Conservation (phyloP, 2,329 filamentous ascomycete species). For the Pseudogymnoascus sp. region DNA sequence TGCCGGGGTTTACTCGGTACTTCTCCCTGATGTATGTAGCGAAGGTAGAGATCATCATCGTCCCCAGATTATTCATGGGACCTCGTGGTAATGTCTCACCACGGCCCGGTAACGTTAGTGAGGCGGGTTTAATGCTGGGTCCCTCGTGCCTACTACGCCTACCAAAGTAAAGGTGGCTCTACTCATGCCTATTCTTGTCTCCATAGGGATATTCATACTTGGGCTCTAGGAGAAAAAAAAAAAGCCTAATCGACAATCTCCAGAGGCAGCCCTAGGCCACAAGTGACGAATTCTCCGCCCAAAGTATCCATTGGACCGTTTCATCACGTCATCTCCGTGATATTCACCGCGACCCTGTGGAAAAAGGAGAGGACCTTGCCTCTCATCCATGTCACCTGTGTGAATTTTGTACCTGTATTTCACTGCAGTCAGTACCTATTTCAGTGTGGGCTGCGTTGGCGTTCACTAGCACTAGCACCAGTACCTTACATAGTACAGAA, state of each 20-base stretch:
- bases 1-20: background rate
- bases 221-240: background rate
- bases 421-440: background rate
- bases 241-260: background rate
- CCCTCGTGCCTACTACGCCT: conserved; percentile 2
- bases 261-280: background rate
- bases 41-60: background rate
- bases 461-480: conserved; percentile 6
- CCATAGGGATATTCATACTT: background rate
- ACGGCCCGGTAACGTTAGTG: conserved; percentile 4
- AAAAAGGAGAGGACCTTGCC: background rate
- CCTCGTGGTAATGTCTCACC: conserved; percentile 7
- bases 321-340: conserved; percentile 4
- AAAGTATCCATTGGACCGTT: conserved; percentile 5
- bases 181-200: background rate
- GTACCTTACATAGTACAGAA: background rate
- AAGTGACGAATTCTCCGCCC: background rate
- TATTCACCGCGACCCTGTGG: background rate
- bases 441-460: background rate
- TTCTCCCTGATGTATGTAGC: background rate
- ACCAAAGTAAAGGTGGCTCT: background rate
- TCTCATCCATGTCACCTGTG: background rate
- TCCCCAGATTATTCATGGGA: background rate
- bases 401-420: background rate
- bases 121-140: background rate